phyloP scores from a whole-genome alignment of 495 filamentous ascomycete genomes.

The Tetracladium setigerum region DNA sequence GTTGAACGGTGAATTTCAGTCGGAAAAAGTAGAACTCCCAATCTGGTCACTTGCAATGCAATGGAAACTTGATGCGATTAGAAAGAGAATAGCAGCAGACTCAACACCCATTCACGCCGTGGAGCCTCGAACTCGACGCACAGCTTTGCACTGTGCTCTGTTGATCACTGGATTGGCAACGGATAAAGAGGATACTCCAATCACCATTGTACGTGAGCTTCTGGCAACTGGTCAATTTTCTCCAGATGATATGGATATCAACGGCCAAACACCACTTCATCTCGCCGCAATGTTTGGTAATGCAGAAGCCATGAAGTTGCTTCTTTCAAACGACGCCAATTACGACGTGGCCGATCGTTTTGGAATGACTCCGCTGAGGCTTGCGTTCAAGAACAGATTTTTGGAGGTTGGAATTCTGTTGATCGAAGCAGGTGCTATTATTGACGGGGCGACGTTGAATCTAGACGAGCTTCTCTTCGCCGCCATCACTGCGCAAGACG shows the following conservation, averaged over 20 bases:
- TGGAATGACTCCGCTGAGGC: constrained; percentile 3
- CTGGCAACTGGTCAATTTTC: neutral
- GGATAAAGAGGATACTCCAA: neutral
- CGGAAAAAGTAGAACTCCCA: neutral
- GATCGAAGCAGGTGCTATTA: constrained; percentile 5
- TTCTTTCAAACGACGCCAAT: constrained; percentile 4
- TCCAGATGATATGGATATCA: constrained; percentile 5
- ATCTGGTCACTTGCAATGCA: constrained; percentile 5
- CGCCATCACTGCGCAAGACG: constrained; percentile 1
- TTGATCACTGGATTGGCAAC: neutral
- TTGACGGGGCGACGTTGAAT: neutral
- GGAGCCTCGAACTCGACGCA: constrained; percentile 9
- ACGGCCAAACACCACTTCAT: constrained; percentile 11
- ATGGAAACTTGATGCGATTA: neutral
- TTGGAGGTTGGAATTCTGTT: neutral
- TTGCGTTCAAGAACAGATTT: neutral
- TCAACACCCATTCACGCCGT: neutral
- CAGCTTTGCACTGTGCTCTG: constrained; percentile 4
- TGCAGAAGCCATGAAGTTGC: constrained; percentile 1
- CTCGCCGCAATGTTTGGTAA: neutral
- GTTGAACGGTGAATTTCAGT: neutral
- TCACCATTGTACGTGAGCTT: constrained; percentile 1
- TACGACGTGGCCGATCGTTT: constrained; percentile 5
- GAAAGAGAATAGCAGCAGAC: neutral
- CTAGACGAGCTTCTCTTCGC: constrained; percentile 6